A percentile compares a stretch with the other conserved stretches of the same genome.
phyloP scores from a whole-genome alignment of 192 early-diverging fungal species.

The Backusella parvicylindrica region DNA sequence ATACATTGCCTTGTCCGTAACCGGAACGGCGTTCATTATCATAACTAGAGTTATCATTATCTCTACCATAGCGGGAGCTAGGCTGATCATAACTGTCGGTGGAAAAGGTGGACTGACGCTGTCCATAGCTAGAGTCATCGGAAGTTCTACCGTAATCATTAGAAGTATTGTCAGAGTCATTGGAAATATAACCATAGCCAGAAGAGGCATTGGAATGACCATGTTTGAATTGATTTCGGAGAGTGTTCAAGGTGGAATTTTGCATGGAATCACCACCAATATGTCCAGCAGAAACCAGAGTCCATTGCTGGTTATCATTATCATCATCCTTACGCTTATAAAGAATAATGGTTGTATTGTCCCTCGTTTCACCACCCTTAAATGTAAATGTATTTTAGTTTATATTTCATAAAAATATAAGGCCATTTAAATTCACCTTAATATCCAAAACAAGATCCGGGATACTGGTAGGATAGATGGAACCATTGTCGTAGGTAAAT shows the following conservation, averaged over 20 bases:
- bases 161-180: background rate
- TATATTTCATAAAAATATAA: background rate
- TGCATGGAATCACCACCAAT: background rate
- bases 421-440: background rate
- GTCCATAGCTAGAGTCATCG: background rate
- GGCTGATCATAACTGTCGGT: too few species aligned
- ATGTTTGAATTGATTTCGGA: too few species aligned
- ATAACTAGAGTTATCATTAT: background rate
- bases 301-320: conserved; percentile 23
- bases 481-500: conserved; percentile 17
- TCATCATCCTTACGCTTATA: conserved; percentile 8
- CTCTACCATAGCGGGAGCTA: background rate
- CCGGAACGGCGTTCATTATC: background rate
- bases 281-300: background rate
- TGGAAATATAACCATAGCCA: background rate
- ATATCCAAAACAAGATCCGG: conserved; percentile 20
- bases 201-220: background rate
- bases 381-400: background rate
- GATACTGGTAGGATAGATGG: background rate
- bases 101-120: background rate
- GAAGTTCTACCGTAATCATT: background rate
- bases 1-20: background rate
- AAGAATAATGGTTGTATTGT: conserved; percentile 8
- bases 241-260: background rate
- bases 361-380: background rate